These are phyloP conservation scores for Fomes fomentarius DNA, from an alignment of 1,284 basidiomycete species.

Conservation along the genomic window DNA sequence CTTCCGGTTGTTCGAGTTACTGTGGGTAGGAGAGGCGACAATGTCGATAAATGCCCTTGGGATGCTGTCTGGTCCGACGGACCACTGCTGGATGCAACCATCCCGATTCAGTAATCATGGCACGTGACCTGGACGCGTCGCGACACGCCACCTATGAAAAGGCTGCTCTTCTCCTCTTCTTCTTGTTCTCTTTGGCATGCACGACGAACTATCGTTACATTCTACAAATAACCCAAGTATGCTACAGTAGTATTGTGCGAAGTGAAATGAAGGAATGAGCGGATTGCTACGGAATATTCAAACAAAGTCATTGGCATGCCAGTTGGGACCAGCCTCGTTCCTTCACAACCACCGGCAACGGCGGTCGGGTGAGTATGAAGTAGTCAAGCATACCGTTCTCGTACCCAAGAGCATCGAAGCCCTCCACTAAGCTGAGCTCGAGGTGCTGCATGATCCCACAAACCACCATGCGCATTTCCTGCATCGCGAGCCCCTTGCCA, in stretches of 20 bases:
- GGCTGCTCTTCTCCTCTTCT: background rate
- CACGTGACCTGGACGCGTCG: slow-evolving; percentile 28
- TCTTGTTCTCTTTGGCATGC: too few relatives aligned
- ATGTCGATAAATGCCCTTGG: slow-evolving; percentile 18
- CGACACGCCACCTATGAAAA: slow-evolving; percentile 5
- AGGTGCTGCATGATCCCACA: slow-evolving; percentile 31
- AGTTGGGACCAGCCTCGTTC: background rate
- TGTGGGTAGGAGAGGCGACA: slow-evolving; percentile 12
- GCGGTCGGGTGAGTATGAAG: slow-evolving; percentile 25
- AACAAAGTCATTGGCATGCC: too few relatives aligned
- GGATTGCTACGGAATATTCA: too few relatives aligned
- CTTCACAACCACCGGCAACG: slow-evolving; percentile 23
- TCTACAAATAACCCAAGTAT: too few relatives aligned
- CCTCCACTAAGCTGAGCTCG: slow-evolving; percentile 28
- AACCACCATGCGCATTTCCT: slow-evolving; percentile 31
- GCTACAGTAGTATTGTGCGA: too few relatives aligned
- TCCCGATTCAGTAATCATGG: slow-evolving; percentile 17
- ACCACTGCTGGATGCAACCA: slow-evolving; percentile 13
- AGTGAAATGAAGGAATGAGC: too few relatives aligned
- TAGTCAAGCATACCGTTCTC: slow-evolving; percentile 28
- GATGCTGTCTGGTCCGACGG: slow-evolving; percentile 11
- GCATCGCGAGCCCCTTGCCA: slow-evolving; percentile 36
- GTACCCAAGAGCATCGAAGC: slow-evolving; percentile 28
- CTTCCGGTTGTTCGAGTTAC: slow-evolving; percentile 11
- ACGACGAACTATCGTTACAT: too few relatives aligned